Evolutionary conservation across 2,329 filamentous ascomycete genomes (phyloP).

Genomic region (Monosporascus sp.): DNA sequence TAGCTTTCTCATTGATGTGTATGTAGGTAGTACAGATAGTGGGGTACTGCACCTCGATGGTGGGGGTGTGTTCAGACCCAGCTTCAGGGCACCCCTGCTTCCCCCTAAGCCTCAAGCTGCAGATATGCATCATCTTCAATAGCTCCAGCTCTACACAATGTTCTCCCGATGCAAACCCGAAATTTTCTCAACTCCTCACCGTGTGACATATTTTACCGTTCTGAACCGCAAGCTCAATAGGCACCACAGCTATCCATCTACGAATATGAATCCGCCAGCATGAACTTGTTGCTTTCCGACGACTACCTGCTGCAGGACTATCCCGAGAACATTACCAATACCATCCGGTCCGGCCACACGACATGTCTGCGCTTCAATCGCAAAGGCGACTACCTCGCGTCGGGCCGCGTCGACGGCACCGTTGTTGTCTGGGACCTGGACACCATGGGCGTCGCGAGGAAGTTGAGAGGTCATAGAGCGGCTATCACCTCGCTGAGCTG

Average conservation of each 20-base stretch:
- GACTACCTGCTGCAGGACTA: conserved; percentile 71
- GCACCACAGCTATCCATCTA: background rate
- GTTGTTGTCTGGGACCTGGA: conserved; percentile 96
- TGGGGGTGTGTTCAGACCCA: no score
- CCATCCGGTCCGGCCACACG: conserved; percentile 67
- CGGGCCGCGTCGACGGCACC: conserved; percentile 87
- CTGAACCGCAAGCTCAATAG: conserved; percentile 5
- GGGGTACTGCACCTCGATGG: no score
- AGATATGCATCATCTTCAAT: background rate
- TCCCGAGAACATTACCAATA: conserved; percentile 82
- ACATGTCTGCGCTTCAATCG: conserved; percentile 81
- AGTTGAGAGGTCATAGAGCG: conserved; percentile 85
- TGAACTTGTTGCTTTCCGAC: conserved; percentile 58
- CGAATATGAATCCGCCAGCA: conserved; percentile 26
- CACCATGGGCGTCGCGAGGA: conserved; percentile 92
- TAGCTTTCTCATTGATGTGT: no score
- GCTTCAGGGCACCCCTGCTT: no score
- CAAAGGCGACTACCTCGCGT: conserved; percentile 89
- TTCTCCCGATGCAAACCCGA: background rate
- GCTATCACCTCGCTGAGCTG: conserved; percentile 94
- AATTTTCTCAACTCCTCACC: no score
- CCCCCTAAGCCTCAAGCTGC: background rate
- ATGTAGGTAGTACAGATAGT: no score
- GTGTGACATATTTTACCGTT: no score
- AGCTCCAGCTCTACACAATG: background rate